Evolutionary conservation across 2,329 filamentous ascomycete genomes (phyloP), one percentile per base, ranked within the genome.

Genomic region (Chaetomiaceae sp.): DNA sequence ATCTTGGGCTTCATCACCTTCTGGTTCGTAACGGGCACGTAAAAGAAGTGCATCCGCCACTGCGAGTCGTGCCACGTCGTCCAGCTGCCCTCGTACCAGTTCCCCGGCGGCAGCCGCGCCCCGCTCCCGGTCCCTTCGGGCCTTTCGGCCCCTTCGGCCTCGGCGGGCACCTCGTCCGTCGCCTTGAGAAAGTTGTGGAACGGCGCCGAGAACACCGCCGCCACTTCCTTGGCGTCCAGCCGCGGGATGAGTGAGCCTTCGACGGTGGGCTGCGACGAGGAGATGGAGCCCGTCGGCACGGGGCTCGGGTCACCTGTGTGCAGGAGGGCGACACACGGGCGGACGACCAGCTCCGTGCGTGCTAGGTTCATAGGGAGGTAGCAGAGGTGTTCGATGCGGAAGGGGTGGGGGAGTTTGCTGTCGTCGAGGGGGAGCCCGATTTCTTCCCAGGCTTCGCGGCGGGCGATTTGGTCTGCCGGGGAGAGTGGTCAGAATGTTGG

Each of bases 31-130:
- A 91, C 81, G 2, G 89, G 91, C 23, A 96, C 90, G 72, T 89
- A 87, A 72, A 96, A 97, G 71, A 92, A 91, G 71, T 96, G 92
- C 77, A 95, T 78, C 61, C 78, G 73, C 92, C 91, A 97, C n/a
- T 79, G 79, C 47, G 76, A 75, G 58, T 86, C 81, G 67, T 94
- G 84, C 84, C 86, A 96, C 58, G 83, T 75, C 48, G 84, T 81
- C 92, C 92, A 96, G 27, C 72, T 73, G 8, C 92, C 92, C 54
- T 86, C 78, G 73, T 97, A 96, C 91, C 91, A 97, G 51, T 82
- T 77, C 0, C 82, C 82, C 32, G 68, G 73, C 50, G 69, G 80
- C 58, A 71, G 71, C 59, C 21, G 33, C 5, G n/a, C n/a, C n/a
- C n/a, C n/a, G n/a, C n/a, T n/a, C n/a, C n/a, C n/a, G n/a, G n/a